A percentile compares a stretch with the other conserved stretches of the same genome.
phyloP scores from a whole-genome alignment of 2,329 filamentous ascomycete species.

The Rasamsonia emersonii region DNA sequence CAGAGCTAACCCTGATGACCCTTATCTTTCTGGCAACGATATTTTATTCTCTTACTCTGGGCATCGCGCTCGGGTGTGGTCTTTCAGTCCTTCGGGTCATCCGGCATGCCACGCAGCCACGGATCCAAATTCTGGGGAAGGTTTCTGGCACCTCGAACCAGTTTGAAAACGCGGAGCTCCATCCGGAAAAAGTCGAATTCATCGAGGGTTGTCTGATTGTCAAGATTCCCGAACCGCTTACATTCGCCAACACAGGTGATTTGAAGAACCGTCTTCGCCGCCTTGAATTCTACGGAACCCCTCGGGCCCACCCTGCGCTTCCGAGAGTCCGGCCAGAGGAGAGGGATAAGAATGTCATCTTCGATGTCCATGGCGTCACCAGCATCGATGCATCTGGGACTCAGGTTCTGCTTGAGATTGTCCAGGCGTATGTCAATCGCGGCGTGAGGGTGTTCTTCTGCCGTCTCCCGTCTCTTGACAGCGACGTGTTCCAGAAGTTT shows the following conservation, averaged over 20 bases:
- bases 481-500: conserved; percentile 63
- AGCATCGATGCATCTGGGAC: conserved; percentile 87
- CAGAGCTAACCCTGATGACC: conserved; percentile 76
- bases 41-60: conserved; percentile 87
- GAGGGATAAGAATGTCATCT: conserved; percentile 85
- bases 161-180: conserved; percentile 75
- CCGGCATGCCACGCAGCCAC: conserved; percentile 78
- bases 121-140: conserved; percentile 91
- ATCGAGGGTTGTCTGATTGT: conserved; percentile 89
- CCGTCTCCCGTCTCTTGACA: conserved; percentile 41
- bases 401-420: conserved; percentile 86
- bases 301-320: conserved; percentile 72
- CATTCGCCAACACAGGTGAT: conserved; percentile 93
- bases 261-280: conserved; percentile 74
- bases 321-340: conserved; percentile 69
- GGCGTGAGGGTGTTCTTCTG: conserved; percentile 56
- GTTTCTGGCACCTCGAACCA: conserved; percentile 66
- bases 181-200: conserved; percentile 69
- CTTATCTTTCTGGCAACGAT: conserved; percentile 88
- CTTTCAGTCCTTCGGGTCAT: conserved; percentile 85
- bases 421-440: conserved; percentile 65
- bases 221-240: conserved; percentile 93
- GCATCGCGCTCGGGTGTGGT: conserved; percentile 89
- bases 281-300: conserved; percentile 85
- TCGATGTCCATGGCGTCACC: conserved; percentile 96